Evolutionary conservation across 306 rosid genomes (phyloP).

Genomic region (Herpetospermum pedunculosum): DNA sequence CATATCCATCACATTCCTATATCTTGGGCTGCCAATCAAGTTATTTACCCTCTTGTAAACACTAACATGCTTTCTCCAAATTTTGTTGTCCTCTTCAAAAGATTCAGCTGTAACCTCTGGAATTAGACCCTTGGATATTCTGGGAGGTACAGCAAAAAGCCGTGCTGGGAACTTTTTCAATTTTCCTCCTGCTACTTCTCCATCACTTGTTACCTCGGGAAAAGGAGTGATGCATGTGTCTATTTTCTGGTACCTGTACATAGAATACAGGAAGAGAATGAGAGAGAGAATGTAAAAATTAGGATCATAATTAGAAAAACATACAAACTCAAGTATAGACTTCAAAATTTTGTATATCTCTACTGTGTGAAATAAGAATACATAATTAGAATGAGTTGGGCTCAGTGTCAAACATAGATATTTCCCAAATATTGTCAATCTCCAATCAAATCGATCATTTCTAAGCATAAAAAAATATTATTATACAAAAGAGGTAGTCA

Average conservation of each 20-base stretch:
- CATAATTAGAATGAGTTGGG: neutral
- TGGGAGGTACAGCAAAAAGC: slow-evolving; percentile 75
- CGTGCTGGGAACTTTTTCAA: slow-evolving; percentile 79
- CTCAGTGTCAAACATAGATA: neutral
- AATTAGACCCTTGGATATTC: slow-evolving; percentile 54
- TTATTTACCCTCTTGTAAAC: slow-evolving; percentile 57
- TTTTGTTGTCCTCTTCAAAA: slow-evolving; percentile 67
- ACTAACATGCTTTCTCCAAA: slow-evolving; percentile 67
- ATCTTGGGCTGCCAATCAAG: slow-evolving; percentile 63
- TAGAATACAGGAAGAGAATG: slow-evolving; percentile 7
- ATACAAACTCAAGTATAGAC: neutral
- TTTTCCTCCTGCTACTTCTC: slow-evolving; percentile 76
- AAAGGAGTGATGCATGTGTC: slow-evolving; percentile 61
- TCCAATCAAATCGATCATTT: neutral
- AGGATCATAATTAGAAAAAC: neutral
- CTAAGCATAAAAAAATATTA: neutral
- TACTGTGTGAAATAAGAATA: neutral
- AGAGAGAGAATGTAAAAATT: neutral
- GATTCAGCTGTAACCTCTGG: slow-evolving; percentile 59
- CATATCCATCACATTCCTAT: slow-evolving; percentile 92
- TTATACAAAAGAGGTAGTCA: neutral
- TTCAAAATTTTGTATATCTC: neutral
- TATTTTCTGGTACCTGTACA: slow-evolving; percentile 74
- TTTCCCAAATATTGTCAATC: neutral
- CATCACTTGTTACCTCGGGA: slow-evolving; percentile 45